Base-by-base conservation (phyloP, 331 rosid species). In the Rosa hybrid region DNA sequence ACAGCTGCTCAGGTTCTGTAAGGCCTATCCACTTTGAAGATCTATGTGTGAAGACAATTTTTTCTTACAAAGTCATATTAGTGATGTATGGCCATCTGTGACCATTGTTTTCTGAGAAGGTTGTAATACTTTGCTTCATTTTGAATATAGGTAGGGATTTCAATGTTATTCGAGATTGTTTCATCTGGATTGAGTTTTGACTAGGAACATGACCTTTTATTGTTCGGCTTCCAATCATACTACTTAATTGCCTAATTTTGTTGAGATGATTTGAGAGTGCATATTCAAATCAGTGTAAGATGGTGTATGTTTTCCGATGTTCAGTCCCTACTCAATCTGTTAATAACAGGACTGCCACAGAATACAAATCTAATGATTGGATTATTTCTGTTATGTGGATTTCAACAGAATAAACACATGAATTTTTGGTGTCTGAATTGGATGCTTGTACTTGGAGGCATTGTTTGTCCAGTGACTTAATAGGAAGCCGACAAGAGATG, bases 1-100 rank as follows among this genome's bases (percentile, higher is more conserved):
- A 93, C 99, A 0, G 98, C 99, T 42, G 99, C 99, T 41, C 87
- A 89, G 84, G 83, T 89, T 77, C 86, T 91, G 90, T 90, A 85
- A 84, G 87, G 74, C 53, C 12, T 67, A 72, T 72, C 14, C 5
- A 12, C 44, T 57, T 56, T 3, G 21, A 60, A 82, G 74, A 74
- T 64, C 46, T 50, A 16, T 81, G 80, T 30, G 67, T 86, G 75
- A 12, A 69, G 84, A 68, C 44, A 25, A 60, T 51, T 77, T 51
- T 57, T 48, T 23, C 71, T 74, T 20, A 45, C 18, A 1, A 71
- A 72, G 63, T 34, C 50, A 38, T 44, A 71, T 68, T 54, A 20
- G 65, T 71, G 80, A 42, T 70, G 23, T 85, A 63, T 84, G 85
- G 50, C 77, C 59, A 49, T 77, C 46, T 72, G 41, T n/a, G 63